Evolutionary conservation across 2,329 filamentous ascomycete species (phyloP).

Genomic region (Diaporthe sp.): DNA sequence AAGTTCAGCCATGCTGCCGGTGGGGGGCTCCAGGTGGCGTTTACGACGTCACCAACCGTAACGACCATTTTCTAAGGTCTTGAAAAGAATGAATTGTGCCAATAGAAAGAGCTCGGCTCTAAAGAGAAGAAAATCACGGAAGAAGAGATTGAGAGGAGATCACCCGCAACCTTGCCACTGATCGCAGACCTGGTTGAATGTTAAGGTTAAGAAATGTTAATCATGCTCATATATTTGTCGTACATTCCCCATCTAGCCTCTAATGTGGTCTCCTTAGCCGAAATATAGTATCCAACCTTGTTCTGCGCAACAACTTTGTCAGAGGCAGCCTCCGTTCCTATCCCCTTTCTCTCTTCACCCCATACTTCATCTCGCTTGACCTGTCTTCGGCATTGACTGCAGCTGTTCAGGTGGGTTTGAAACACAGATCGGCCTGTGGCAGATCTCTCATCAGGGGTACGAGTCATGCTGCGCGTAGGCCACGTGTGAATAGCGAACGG

Average conservation of each 20-base stretch:
- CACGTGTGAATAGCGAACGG: slow-evolving; percentile 17
- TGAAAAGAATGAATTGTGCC: neutral
- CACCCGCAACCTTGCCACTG: slow-evolving; percentile 15
- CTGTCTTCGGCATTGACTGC: slow-evolving; percentile 21
- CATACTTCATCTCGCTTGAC: slow-evolving; percentile 28
- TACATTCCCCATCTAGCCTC: slow-evolving; percentile 12
- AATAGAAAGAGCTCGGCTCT: slow-evolving; percentile 11
- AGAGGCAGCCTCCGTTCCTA: slow-evolving; percentile 8
- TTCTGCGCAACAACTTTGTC: neutral
- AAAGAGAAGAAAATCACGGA: slow-evolving; percentile 5
- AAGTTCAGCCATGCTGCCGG: slow-evolving; percentile 25
- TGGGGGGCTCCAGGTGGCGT: slow-evolving; percentile 23
- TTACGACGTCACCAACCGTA: slow-evolving; percentile 27
- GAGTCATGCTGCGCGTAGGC: slow-evolving; percentile 17
- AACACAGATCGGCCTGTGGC: slow-evolving; percentile 26
- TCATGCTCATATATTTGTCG: slow-evolving; percentile 8
- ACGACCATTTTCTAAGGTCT: neutral
- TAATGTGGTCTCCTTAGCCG: slow-evolving; percentile 19
- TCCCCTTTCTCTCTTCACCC: slow-evolving; percentile 23
- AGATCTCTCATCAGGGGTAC: slow-evolving; percentile 19
- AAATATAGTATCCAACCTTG: slow-evolving; percentile 21
- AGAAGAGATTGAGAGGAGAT: slow-evolving; percentile 18
- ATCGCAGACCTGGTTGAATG: slow-evolving; percentile 12
- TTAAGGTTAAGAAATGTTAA: slow-evolving; percentile 4
- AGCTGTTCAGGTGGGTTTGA: slow-evolving; percentile 14